Base-by-base conservation (phyloP, 306 rosid genomes). In the Datisca glomerata region DNA sequence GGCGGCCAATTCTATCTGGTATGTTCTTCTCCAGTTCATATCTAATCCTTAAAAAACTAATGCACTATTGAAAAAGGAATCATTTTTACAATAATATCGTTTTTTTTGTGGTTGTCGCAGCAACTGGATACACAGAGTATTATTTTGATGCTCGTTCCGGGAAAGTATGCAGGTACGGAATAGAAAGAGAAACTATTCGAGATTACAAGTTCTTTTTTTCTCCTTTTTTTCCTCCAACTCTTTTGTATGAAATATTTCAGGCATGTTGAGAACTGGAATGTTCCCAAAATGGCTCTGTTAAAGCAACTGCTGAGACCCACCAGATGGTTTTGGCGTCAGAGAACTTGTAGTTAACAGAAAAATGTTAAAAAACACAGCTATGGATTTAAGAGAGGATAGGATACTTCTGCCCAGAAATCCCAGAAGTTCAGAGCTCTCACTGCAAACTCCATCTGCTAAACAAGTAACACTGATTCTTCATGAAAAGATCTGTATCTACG, bases 1-100 rank as follows among this genome's bases (percentile, higher is more conserved):
- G 97, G 97, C 79, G 75, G 62, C 94, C 97, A 2, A 83, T 87
- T 73, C 94, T 87, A 41, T 87, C 96, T 46, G 96, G 96, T 82
- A 76, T 6, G 44, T 41, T 41, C 51, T 34, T 53, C 29, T 21
- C 19, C 32, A 44, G n/a, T 13, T 39, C 15, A 12, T 4, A 2
- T 36, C 11, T 12, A 19, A 48, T 8, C 12, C 13, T 41, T 15
- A 8, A 25, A 25, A 25, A 8, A 25, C 31, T 25, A 25, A n/a
- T n/a, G n/a, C n/a, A n/a, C n/a, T n/a, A n/a, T n/a, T n/a, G n/a
- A n/a, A n/a, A n/a, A n/a, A n/a, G n/a, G n/a, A 8, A 25, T 8
- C 31, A 25, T 24, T 45, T n/a, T 45, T 11, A 8, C 9, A 6
- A 15, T 46, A 12, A 4, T 32, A 1, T 51, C 15, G 33, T 18